A percentile compares a stretch with the other conserved stretches of the same genome.
Conservation (phyloP, 2,329 filamentous ascomycete genomes). For the Colletotrichum costaricense region DNA sequence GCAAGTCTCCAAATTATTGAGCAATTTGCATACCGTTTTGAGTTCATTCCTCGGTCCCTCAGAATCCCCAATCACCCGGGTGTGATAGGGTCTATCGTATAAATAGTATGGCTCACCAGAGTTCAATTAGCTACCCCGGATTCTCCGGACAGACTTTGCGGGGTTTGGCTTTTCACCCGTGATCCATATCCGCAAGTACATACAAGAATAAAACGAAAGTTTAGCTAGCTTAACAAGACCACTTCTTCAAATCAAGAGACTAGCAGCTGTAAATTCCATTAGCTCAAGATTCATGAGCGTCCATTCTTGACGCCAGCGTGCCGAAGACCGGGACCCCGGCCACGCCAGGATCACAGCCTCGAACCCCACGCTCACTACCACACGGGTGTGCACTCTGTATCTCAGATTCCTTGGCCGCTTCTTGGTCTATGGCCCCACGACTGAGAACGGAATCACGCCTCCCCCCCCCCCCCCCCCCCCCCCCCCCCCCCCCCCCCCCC, state of each 20-base stretch:
- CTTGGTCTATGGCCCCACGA: not conserved
- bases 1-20: not conserved
- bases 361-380: not conserved
- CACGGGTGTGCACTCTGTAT: not conserved
- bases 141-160: not conserved
- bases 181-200: not conserved
- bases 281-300: not conserved
- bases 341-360: not conserved
- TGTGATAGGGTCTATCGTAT: no score
- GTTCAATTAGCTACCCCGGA: not conserved
- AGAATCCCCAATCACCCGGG: no score
- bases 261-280: not conserved
- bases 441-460: not conserved
- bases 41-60: not conserved
- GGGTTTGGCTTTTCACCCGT: not conserved
- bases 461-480: no score
- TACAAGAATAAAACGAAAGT: not conserved
- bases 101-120: no score
- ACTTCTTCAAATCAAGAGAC: not conserved
- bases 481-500: no score
- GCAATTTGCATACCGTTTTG: not conserved
- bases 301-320: not conserved
- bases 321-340: not conserved
- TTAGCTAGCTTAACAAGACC: not conserved
- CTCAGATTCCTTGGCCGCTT: not conserved